Conservation (phyloP, 441 rosid genomes). For the Adansonia gregorii region DNA sequence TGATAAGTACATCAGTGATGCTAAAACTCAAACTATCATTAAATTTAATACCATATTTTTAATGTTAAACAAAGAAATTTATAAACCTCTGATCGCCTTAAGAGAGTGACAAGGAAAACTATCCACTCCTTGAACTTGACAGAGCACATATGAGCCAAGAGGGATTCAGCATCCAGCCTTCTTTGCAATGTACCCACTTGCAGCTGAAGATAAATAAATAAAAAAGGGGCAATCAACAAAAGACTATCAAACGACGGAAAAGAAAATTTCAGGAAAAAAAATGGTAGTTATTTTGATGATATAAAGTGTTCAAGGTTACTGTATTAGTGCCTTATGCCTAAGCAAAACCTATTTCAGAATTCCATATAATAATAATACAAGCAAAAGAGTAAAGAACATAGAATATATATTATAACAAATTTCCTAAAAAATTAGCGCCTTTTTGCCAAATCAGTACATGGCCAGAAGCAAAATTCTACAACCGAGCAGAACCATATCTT, state of each 20-base stretch:
- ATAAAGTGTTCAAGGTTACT: background rate
- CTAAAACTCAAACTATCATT: conserved; percentile 1
- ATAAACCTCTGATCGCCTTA: conserved; percentile 90
- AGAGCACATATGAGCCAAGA: conserved; percentile 98
- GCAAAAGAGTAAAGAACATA: background rate
- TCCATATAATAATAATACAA: background rate
- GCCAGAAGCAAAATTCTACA: conserved; percentile 91
- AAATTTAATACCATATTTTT: background rate
- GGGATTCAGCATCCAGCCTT: conserved; percentile 93
- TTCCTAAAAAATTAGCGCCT: conserved; percentile 45
- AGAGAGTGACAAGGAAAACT: conserved; percentile 92
- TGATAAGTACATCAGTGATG: background rate
- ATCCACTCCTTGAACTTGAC: conserved; percentile 99
- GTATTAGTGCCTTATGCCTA: background rate
- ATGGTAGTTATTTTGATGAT: background rate
- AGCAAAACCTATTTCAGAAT: background rate
- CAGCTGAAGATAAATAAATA: conserved; percentile 52
- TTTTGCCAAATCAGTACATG: conserved; percentile 83
- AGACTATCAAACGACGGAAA: background rate
- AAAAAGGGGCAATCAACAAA: background rate
- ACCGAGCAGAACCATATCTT: conserved; percentile 79
- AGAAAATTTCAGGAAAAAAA: background rate
- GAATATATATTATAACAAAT: background rate
- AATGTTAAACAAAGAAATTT: background rate
- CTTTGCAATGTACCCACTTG: conserved; percentile 93